These are phyloP conservation scores for Capronia epimyces DNA, from an alignment of 2,329 filamentous ascomycete species.

Conservation along the genomic window DNA sequence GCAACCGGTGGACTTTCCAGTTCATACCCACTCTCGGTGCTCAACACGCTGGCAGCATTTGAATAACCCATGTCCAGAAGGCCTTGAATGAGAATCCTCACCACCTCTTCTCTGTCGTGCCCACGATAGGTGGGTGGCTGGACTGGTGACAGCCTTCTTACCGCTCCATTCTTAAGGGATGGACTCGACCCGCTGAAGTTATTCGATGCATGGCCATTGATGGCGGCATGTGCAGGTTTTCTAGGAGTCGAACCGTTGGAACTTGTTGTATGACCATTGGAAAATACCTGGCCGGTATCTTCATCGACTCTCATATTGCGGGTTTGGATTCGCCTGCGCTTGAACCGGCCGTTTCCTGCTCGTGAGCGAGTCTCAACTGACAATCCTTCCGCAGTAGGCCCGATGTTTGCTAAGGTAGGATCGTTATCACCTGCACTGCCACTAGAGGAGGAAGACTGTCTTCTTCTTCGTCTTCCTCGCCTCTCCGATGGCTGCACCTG, in stretches of 20 bases:
- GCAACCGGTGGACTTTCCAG: conserved; percentile 81
- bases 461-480: conserved; percentile 24
- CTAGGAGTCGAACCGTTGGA: conserved; percentile 52
- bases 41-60: conserved; percentile 67
- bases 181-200: conserved; percentile 36
- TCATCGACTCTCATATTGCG: conserved; percentile 60
- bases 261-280: conserved; percentile 53
- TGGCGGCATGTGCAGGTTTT: conserved; percentile 44
- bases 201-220: conserved; percentile 52
- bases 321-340: conserved; percentile 54
- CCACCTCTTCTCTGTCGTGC: conserved; percentile 88
- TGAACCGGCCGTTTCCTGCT: conserved; percentile 40
- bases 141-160: conserved; percentile 31
- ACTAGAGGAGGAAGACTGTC: conserved; percentile 14
- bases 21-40: conserved; percentile 76
- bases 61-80: conserved; percentile 83
- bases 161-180: conserved; percentile 38
- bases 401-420: conserved; percentile 25
- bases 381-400: conserved; percentile 29
- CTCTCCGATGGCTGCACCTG: conserved; percentile 16
- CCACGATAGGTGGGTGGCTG: conserved; percentile 60
- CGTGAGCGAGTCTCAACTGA: conserved; percentile 30
- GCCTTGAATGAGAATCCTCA: conserved; percentile 84
- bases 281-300: conserved; percentile 43
- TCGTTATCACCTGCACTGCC: conserved; percentile 8